Conservation (phyloP, 2,329 filamentous ascomycete species). For the Fusarium dimerum region DNA sequence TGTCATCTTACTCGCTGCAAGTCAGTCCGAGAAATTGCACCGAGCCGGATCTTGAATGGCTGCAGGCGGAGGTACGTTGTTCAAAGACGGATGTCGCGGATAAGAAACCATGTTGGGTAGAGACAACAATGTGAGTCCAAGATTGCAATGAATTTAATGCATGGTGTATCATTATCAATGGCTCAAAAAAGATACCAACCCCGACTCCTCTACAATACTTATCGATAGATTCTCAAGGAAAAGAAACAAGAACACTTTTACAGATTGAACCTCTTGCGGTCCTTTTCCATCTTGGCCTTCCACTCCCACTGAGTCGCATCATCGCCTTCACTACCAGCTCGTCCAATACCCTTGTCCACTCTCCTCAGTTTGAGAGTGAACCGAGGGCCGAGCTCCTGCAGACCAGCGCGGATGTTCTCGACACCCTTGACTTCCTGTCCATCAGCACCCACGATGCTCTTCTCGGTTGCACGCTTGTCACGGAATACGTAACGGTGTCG, state of each 20-base stretch:
- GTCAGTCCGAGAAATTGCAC: too few relatives aligned
- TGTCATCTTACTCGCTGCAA: too few relatives aligned
- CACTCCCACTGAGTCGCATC: slow-evolving; percentile 91
- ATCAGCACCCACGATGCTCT: slow-evolving; percentile 78
- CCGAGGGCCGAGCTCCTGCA: slow-evolving; percentile 85
- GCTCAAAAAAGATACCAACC: not conserved
- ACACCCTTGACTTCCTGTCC: slow-evolving; percentile 83
- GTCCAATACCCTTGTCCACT: slow-evolving; percentile 83
- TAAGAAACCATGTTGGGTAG: not conserved
- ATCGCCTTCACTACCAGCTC: slow-evolving; percentile 67
- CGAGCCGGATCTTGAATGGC: too few relatives aligned
- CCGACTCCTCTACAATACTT: not conserved
- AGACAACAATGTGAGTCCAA: not conserved
- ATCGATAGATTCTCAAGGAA: too few relatives aligned
- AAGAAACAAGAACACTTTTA: slow-evolving; percentile 40
- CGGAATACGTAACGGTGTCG: slow-evolving; percentile 91
- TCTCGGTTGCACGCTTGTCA: slow-evolving; percentile 84
- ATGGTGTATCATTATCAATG: not conserved
- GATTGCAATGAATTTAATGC: not conserved
- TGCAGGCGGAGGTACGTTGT: too few relatives aligned
- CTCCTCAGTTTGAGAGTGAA: slow-evolving; percentile 80
- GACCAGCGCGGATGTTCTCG: slow-evolving; percentile 79
- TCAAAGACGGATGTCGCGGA: not conserved
- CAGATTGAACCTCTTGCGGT: slow-evolving; percentile 89
- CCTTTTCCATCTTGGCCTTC: slow-evolving; percentile 94